Evolutionary conservation across 352 stramenopile species (phyloP).

Genomic region (Phytophthora agathidicida): DNA sequence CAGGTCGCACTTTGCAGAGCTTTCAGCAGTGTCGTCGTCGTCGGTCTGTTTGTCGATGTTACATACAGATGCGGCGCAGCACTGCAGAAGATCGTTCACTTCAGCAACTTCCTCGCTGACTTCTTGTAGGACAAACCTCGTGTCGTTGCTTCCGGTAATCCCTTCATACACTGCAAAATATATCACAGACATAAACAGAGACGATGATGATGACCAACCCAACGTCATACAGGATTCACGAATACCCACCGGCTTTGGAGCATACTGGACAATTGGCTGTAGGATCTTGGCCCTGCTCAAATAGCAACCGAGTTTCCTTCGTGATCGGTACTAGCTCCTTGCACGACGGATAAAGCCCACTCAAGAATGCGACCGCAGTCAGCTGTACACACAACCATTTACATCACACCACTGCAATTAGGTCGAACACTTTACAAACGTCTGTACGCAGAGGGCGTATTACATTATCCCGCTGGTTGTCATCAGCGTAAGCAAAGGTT

Average conservation of each 20-base stretch:
- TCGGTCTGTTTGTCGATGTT: constrained; percentile 4
- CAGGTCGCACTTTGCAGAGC: constrained; percentile 47
- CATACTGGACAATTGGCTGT: constrained; percentile 69
- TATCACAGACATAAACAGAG: not conserved
- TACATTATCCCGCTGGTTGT: constrained; percentile 82
- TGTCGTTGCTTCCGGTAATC: constrained; percentile 67
- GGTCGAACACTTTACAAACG: not conserved
- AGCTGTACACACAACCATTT: constrained; percentile 40
- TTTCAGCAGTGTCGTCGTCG: not conserved
- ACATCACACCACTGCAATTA: constrained; percentile 5
- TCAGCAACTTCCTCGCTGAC: constrained; percentile 55
- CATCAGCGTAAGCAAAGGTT: constrained; percentile 72
- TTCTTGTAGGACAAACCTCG: constrained; percentile 62
- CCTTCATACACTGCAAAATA: constrained; percentile 63
- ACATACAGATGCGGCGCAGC: constrained; percentile 63
- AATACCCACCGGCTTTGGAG: constrained; percentile 55
- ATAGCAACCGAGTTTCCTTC: constrained; percentile 60
- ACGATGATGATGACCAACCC: not conserved
- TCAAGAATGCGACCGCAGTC: constrained; percentile 69
- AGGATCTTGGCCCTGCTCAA: constrained; percentile 78
- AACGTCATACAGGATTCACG: not conserved
- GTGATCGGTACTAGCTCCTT: constrained; percentile 62
- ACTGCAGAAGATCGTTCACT: constrained; percentile 70
- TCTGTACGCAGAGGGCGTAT: constrained; percentile 5
- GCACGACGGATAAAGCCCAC: constrained; percentile 58